Evolutionary conservation across 805 yeast species (phyloP).

Genomic region (Cyberlindnera maclurae): DNA sequence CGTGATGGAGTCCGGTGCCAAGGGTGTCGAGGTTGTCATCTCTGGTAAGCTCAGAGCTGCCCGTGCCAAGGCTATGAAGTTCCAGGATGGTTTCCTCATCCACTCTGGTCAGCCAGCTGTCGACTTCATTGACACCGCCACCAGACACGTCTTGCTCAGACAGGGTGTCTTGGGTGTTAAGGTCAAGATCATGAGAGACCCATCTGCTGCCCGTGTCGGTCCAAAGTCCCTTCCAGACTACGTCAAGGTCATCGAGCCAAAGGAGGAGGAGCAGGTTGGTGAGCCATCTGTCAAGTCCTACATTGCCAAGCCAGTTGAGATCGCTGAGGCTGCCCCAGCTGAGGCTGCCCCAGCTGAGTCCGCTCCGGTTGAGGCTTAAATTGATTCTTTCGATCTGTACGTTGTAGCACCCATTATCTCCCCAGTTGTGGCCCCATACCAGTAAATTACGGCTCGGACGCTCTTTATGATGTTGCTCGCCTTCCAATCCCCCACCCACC

Average conservation of each 20-base stretch:
- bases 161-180: constrained; percentile 99
- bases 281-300: constrained; percentile 81
- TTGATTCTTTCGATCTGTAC: constrained; percentile 6
- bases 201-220: constrained; percentile 77
- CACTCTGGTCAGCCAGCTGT: constrained; percentile 99
- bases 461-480: too few species aligned
- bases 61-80: constrained; percentile 99
- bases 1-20: constrained; percentile 99
- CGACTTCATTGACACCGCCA: constrained; percentile 97
- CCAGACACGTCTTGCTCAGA: constrained; percentile 99
- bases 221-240: constrained; percentile 94
- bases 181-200: constrained; percentile 99
- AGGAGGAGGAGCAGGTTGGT: constrained; percentile 79
- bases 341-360: constrained; percentile 11
- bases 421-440: too few species aligned
- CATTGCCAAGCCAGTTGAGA: constrained; percentile 27
- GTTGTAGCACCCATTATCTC: too few species aligned
- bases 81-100: constrained; percentile 99
- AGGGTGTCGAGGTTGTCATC: constrained; percentile 99
- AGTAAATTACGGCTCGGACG: too few species aligned
- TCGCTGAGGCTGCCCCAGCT: constrained; percentile 9
- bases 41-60: constrained; percentile 99
- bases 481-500: not conserved
- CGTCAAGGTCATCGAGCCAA: constrained; percentile 88
- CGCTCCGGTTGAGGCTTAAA: constrained; percentile 2